Evolutionary conservation across 2,329 filamentous ascomycete genomes (phyloP).

Genomic region (Phialophora verrucosa): DNA sequence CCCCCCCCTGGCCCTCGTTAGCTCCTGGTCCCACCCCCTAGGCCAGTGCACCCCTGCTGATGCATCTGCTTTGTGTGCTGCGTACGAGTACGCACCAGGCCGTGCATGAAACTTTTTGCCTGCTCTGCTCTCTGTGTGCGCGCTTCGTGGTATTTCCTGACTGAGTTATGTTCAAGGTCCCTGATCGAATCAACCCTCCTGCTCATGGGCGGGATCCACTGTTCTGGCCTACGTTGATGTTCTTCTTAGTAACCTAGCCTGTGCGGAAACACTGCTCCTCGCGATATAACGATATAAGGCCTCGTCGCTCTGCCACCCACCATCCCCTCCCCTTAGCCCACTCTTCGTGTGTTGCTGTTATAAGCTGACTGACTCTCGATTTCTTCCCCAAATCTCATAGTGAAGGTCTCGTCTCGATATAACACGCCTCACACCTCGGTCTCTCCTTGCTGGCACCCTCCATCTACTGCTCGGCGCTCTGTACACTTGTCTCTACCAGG

Average conservation of each 20-base stretch:
- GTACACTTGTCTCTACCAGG: not conserved
- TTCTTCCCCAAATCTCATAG: not conserved
- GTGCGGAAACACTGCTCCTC: constrained; percentile 2
- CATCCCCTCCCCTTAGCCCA: constrained; percentile 7
- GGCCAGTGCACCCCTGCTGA: constrained; percentile 6
- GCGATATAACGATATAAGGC: constrained; percentile 33
- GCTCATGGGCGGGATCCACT: constrained; percentile 16
- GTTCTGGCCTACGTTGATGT: constrained; percentile 10
- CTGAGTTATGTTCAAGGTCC: not conserved
- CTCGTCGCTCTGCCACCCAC: constrained; percentile 24
- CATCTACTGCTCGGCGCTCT: not conserved
- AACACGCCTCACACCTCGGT: constrained; percentile 2
- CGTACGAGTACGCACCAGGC: constrained; percentile 24
- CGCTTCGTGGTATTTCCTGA: constrained; percentile 3
- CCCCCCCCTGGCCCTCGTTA: constrained; percentile 16
- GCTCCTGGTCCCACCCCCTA: constrained; percentile 5
- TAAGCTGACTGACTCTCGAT: constrained; percentile 24
- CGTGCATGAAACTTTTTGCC: constrained; percentile 25
- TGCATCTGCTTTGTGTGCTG: constrained; percentile 7
- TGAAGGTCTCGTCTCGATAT: constrained; percentile 7
- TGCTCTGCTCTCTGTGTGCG: constrained; percentile 6
- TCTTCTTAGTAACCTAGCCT: constrained; percentile 32
- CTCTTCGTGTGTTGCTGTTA: constrained; percentile 10
- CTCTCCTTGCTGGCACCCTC: not conserved
- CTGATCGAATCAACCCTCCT: constrained; percentile 7